Conservation (phyloP, 2,329 filamentous ascomycete species). For the Claviceps capensis region DNA sequence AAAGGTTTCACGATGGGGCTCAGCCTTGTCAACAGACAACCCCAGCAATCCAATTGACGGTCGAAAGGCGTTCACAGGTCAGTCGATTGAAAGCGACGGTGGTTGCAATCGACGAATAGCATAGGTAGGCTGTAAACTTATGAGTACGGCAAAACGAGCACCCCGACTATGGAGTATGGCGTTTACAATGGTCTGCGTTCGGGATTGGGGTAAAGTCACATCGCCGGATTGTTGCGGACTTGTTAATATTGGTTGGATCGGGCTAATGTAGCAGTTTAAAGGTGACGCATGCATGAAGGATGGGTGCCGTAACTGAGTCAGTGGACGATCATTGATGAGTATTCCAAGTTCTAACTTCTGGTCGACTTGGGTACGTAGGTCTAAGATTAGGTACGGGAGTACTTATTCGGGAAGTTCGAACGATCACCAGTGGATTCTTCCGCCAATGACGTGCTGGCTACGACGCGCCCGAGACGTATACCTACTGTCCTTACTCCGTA, state of each 20-base stretch:
- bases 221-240: background rate
- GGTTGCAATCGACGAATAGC: no score
- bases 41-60: background rate
- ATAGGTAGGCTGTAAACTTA: no score
- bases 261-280: background rate
- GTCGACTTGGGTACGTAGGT: no score
- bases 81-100: no score
- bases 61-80: no score
- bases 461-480: background rate
- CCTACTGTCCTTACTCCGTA: no score
- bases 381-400: no score
- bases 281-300: background rate
- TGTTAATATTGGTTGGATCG: background rate
- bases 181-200: background rate
- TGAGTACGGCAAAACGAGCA: background rate
- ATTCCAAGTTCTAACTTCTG: no score
- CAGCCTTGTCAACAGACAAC: background rate
- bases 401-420: no score
- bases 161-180: background rate
- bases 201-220: background rate
- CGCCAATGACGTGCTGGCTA: background rate
- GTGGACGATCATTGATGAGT: background rate
- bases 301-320: constrained; percentile 1
- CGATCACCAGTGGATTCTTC: background rate
- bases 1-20: background rate